Evolutionary conservation across 164 flowering plant species (phyloP), one percentile per base, ranked within the genome.

Genomic region (Piper longum): DNA sequence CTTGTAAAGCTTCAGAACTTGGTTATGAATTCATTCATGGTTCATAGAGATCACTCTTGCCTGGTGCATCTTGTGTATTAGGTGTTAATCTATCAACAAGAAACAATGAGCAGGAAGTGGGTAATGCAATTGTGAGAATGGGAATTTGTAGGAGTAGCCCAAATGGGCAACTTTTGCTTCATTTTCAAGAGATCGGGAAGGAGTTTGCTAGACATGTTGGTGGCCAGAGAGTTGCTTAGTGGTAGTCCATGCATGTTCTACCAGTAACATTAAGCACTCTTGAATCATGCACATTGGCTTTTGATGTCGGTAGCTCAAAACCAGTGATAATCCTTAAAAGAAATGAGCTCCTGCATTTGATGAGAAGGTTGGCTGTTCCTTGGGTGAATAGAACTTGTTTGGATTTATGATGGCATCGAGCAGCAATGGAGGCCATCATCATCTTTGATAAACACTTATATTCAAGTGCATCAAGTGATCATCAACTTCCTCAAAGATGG

Each of bases 211-310:
- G 86, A 16, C 83, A 77, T 56, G 79, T 89, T 72, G 85, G 77
- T 43, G 76, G 73, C 36, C 44, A 62, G 36, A 82, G 81, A 69
- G 80, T 66, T 62, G 81, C 95, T 48, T 77, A 41, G 88, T 92
- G 19, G 75, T 81, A 77, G 86, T 85, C 51, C 84, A 81, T 70
- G 81, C 91, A 12, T 73, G 81, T 4, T 79, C 79, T 19, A 17
- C 65, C 8, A 76, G 79, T 6, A 79, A 86, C 68, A 60, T 77
- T 0, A 91, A 83, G 26, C 98, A 92, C 67, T 64, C 85, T 13
- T 96, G 96, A 91, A 5, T 88, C 91, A 5, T 89, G 87, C 66
- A 89, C 89, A 73, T 70, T 89, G 74, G 55, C 84, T 7, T 83
- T 89, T 57, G 83, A 85, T 19, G 85, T 92, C 45, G 76, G 91